phyloP scores from a whole-genome alignment of 441 rosid genomes.

The Jatropha multifida region DNA sequence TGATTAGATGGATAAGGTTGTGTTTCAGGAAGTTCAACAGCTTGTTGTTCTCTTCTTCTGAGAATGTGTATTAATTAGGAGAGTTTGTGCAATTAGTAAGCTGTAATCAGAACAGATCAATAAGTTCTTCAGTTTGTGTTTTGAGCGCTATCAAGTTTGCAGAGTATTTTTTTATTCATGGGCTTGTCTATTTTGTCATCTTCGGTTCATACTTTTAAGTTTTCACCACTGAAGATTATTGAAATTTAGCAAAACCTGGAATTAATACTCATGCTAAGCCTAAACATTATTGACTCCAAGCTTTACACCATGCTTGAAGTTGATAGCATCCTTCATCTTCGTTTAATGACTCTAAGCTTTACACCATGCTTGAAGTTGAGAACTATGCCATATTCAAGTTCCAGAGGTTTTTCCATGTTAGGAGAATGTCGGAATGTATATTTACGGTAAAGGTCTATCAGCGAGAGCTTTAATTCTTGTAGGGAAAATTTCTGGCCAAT shows the following conservation, averaged over 20 bases:
- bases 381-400: slow-evolving; percentile 74
- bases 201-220: not conserved
- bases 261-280: not conserved
- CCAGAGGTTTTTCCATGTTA: slow-evolving; percentile 76
- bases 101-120: slow-evolving; percentile 22
- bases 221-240: not conserved
- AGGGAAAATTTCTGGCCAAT: slow-evolving; percentile 81
- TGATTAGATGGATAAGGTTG: slow-evolving; percentile 25
- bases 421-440: slow-evolving; percentile 71
- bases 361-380: slow-evolving; percentile 86
- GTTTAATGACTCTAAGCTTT: slow-evolving; percentile 57
- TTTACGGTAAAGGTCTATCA: slow-evolving; percentile 65
- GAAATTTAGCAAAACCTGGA: not conserved
- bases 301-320: slow-evolving; percentile 82
- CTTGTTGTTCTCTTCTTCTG: slow-evolving; percentile 52
- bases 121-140: slow-evolving; percentile 5
- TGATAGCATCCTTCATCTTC: slow-evolving; percentile 61
- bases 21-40: slow-evolving; percentile 44
- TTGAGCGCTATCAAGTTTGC: slow-evolving; percentile 23
- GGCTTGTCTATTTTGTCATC: not conserved
- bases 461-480: slow-evolving; percentile 70
- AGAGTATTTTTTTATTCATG: slow-evolving; percentile 13
- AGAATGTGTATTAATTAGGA: slow-evolving; percentile 21
- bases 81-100: slow-evolving; percentile 18
- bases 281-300: slow-evolving; percentile 35